A percentile compares a stretch with the other conserved stretches of the same genome.
phyloP scores from a whole-genome alignment of 2,329 filamentous ascomycete genomes.

The Diaporthe ampelina region DNA sequence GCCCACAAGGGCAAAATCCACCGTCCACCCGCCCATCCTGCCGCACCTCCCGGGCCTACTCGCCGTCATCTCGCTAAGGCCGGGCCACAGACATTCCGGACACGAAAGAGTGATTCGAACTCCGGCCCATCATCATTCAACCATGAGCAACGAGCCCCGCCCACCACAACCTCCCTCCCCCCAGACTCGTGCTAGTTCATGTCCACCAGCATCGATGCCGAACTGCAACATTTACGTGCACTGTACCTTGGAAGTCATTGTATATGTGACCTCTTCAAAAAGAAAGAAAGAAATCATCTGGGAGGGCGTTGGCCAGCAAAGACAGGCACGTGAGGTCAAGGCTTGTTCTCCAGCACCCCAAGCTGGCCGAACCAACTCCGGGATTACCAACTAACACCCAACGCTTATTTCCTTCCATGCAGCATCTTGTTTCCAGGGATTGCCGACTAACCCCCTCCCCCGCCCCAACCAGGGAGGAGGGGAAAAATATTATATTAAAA shows the following conservation, averaged over 20 bases:
- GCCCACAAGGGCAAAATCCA: neutral
- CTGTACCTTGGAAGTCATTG: neutral
- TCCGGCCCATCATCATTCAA: neutral
- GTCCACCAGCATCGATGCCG: no score
- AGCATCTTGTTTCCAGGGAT: constrained; percentile 7
- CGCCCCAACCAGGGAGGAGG: no score
- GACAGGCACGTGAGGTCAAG: neutral
- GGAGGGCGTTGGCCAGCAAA: neutral
- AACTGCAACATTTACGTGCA: neutral
- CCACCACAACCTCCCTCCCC: neutral
- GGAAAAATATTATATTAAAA: no score
- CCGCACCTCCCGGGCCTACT: neutral
- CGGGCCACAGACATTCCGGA: constrained; percentile 23
- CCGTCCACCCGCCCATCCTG: neutral
- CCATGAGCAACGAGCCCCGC: neutral
- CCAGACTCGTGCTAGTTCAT: neutral
- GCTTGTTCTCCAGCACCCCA: constrained; percentile 4
- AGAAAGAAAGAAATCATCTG: no score
- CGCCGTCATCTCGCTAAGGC: constrained; percentile 13
- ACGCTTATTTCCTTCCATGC: constrained; percentile 23
- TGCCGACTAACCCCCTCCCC: no score
- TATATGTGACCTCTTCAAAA: neutral
- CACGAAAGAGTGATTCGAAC: neutral
- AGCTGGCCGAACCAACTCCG: neutral
- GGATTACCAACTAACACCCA: constrained; percentile 26